A percentile compares a stretch with the other conserved stretches of the same genome.
Evolutionary conservation across 768 basidiomycete genomes (phyloP).

Genomic region (Mycena sanguinolenta): DNA sequence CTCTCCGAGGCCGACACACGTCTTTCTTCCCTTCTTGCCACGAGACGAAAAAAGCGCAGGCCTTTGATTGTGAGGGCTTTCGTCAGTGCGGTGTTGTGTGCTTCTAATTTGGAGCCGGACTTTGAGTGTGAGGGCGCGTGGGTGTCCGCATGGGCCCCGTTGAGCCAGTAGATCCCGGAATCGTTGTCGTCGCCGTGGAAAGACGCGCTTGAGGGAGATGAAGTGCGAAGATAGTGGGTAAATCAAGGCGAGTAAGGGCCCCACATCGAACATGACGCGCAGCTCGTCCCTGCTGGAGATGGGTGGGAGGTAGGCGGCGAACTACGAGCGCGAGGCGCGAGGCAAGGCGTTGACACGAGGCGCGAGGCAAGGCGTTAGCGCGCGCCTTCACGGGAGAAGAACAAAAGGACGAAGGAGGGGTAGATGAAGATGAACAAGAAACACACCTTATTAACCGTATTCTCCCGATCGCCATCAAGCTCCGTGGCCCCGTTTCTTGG

Average conservation of each 20-base stretch:
- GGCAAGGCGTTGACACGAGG: too few species aligned
- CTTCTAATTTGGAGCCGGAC: too few species aligned
- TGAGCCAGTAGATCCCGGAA: not conserved
- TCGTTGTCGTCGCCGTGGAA: too few species aligned
- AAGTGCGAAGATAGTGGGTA: not conserved
- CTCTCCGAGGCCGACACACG: slow-evolving; percentile 12
- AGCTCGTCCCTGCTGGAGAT: slow-evolving; percentile 38
- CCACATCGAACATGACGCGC: slow-evolving; percentile 33
- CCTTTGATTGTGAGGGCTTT: not conserved
- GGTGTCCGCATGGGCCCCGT: too few species aligned
- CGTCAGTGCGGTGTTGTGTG: too few species aligned
- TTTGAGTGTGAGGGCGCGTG: too few species aligned
- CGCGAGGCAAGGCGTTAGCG: too few species aligned
- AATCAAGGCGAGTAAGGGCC: not conserved
- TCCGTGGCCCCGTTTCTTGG: slow-evolving; percentile 24
- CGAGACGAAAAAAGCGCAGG: slow-evolving; percentile 17
- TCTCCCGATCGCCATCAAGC: slow-evolving; percentile 34
- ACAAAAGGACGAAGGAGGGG: too few species aligned
- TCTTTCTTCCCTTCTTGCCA: not conserved
- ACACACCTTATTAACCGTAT: slow-evolving; percentile 25
- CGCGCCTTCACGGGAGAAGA: too few species aligned
- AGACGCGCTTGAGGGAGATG: too few species aligned
- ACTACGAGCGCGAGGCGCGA: slow-evolving; percentile 3
- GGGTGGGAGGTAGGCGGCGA: slow-evolving; percentile 13
- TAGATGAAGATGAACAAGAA: too few species aligned